Conservation (phyloP, 805 yeast species). For the Sungouiozyma ichnusensis region DNA sequence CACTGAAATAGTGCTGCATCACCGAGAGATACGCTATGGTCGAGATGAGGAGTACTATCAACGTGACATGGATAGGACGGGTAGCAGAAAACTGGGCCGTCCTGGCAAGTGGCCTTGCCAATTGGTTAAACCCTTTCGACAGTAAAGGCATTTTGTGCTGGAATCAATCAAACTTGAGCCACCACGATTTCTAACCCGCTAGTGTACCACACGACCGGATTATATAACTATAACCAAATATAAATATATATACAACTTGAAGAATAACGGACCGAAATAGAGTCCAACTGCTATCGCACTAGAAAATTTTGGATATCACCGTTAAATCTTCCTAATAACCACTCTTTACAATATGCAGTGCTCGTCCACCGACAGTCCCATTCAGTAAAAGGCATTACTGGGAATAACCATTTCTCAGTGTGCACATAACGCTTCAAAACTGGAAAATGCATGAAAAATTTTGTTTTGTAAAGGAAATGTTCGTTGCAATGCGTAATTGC, state of each 20-base stretch:
- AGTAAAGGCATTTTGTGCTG: slow-evolving; percentile 30
- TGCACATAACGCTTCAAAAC: not conserved
- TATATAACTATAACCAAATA: too few species aligned
- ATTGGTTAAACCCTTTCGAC: slow-evolving; percentile 23
- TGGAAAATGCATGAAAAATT: not conserved
- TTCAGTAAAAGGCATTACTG: not conserved
- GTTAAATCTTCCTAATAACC: not conserved
- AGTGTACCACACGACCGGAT: too few species aligned
- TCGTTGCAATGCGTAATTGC: not conserved
- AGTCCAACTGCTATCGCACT: not conserved
- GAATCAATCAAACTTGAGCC: too few species aligned
- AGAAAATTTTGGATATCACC: not conserved
- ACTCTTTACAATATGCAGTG: not conserved
- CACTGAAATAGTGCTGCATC: slow-evolving; percentile 50
- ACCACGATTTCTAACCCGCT: too few species aligned
- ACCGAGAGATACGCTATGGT: slow-evolving; percentile 71
- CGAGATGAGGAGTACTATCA: slow-evolving; percentile 60
- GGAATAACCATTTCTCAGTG: not conserved
- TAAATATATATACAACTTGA: not conserved
- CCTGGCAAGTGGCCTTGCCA: slow-evolving; percentile 36
- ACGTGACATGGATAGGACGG: slow-evolving; percentile 79
- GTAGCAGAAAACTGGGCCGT: slow-evolving; percentile 50
- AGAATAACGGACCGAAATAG: not conserved
- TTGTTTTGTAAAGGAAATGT: not conserved
- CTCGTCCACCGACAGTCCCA: not conserved